A percentile compares a stretch with the other conserved stretches of the same genome.
Conservation (phyloP, 768 basidiomycete species). For the Agaricus sinodeliciosus region DNA sequence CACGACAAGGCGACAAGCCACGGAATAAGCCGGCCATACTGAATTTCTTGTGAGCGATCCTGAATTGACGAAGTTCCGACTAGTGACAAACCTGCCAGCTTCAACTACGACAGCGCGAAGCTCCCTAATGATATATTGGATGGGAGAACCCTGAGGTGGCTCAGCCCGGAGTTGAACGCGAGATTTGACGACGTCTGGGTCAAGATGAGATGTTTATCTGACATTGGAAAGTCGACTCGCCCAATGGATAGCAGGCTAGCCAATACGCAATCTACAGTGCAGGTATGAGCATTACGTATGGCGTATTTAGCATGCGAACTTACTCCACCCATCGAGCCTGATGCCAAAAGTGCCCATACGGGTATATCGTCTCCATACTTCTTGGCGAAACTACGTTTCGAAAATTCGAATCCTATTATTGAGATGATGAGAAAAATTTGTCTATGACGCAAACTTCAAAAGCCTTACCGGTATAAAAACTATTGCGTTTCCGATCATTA, state of each 20-base stretch:
- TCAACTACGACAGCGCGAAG: conserved; percentile 60
- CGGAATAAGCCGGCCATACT: conserved; percentile 59
- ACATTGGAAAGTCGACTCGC: conserved; percentile 25
- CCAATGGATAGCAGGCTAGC: conserved; percentile 88
- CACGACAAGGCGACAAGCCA: conserved; percentile 72
- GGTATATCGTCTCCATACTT: conserved; percentile 65
- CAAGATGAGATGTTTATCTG: neutral
- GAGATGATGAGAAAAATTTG: neutral
- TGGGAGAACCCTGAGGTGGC: conserved; percentile 69
- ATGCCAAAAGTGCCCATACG: conserved; percentile 78
- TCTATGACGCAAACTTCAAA: neutral
- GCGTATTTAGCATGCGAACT: conserved; percentile 19
- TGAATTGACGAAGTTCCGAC: neutral
- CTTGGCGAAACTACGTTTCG: conserved; percentile 68
- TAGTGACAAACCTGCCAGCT: conserved; percentile 57
- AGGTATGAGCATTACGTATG: neutral
- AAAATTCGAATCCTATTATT: conserved; percentile 74
- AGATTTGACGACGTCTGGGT: conserved; percentile 83
- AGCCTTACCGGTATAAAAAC: conserved; percentile 59
- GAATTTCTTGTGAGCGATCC: neutral
- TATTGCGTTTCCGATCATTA: conserved; percentile 18
- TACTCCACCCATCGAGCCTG: conserved; percentile 80
- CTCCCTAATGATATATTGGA: conserved; percentile 72
- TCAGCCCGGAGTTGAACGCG: conserved; percentile 73
- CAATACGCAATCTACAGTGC: conserved; percentile 72